Evolutionary conservation across 2,329 filamentous ascomycete genomes (phyloP).

Genomic region (Trichophyton equinum): DNA sequence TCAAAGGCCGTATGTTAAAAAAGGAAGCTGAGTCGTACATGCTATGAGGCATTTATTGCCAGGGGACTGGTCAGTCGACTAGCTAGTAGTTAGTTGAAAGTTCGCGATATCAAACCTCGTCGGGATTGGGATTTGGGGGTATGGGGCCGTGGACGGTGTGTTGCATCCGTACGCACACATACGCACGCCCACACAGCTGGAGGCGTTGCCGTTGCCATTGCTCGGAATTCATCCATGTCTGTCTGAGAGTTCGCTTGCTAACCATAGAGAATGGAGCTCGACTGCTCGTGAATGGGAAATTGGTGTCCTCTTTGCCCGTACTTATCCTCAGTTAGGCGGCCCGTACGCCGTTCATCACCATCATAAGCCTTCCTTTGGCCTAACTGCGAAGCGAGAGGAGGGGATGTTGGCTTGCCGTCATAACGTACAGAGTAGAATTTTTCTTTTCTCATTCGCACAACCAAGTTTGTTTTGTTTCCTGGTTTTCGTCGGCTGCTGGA

Average conservation of each 20-base stretch:
- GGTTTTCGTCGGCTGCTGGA: neutral
- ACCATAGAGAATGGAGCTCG: neutral
- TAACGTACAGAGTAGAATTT: neutral
- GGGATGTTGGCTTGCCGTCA: neutral
- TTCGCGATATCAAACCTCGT: neutral
- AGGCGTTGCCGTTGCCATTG: neutral
- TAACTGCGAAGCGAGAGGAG: neutral
- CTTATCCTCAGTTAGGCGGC: neutral
- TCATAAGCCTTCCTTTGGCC: neutral
- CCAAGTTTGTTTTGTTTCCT: neutral
- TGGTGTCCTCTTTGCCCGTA: neutral
- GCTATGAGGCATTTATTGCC: neutral
- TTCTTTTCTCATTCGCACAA: neutral
- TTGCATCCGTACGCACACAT: neutral
- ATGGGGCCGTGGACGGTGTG: no score
- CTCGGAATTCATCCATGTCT: neutral
- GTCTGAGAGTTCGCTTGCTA: no score
- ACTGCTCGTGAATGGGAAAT: neutral
- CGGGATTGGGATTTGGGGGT: neutral
- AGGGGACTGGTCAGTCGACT: neutral
- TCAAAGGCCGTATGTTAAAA: neutral
- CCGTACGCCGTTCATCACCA: no score
- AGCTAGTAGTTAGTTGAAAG: neutral
- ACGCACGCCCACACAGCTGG: neutral
- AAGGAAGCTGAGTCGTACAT: neutral